Conservation (phyloP, 176 grass and related monocot species). For the Bolboschoenus planiculmis region DNA sequence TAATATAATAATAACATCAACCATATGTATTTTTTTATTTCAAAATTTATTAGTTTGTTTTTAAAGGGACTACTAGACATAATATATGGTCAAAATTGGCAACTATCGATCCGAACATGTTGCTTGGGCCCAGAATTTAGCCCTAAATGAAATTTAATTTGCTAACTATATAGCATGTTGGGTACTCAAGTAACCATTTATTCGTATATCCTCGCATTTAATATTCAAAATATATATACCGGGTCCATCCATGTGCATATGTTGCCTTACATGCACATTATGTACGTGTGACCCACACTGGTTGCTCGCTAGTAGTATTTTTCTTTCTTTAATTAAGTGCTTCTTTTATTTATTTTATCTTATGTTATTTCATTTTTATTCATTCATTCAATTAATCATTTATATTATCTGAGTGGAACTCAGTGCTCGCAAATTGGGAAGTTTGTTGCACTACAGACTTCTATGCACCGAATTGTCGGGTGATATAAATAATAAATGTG, state of each 20-base stretch:
- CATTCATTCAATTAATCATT: not conserved
- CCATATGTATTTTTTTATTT: not conserved
- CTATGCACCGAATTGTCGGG: not conserved
- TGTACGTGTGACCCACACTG: not conserved
- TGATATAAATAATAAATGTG: not conserved
- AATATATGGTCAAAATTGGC: conserved; percentile 5
- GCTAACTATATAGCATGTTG: not conserved
- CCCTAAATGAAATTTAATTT: not conserved
- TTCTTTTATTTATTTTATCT: not conserved
- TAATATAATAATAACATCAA: not conserved
- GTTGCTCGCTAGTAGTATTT: too few relatives aligned
- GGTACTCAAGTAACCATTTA: not conserved
- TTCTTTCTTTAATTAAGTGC: not conserved
- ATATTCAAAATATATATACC: not conserved
- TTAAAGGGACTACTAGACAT: not conserved
- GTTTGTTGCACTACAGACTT: not conserved
- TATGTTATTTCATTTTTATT: not conserved
- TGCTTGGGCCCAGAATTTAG: not conserved
- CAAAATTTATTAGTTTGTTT: not conserved
- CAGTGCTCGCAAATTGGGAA: not conserved
- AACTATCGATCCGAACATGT: not conserved
- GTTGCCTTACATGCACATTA: not conserved
- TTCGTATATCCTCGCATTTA: not conserved
- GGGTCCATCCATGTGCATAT: not conserved
- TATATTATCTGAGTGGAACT: not conserved